Evolutionary conservation across 2,329 filamentous ascomycete species (phyloP).

Genomic region (Pseudogymnoascus sp.): DNA sequence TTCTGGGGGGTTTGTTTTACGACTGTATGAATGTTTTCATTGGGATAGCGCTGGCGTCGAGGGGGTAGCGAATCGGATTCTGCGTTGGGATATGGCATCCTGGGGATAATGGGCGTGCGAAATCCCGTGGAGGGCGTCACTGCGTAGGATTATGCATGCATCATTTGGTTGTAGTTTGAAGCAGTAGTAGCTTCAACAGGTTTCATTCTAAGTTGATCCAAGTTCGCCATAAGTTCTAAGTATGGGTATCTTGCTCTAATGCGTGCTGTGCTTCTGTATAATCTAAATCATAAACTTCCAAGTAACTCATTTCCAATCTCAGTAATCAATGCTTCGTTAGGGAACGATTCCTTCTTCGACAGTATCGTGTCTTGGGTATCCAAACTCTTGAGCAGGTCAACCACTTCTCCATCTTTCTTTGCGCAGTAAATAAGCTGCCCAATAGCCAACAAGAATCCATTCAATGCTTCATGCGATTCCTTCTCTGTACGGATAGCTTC

Average conservation of each 20-base stretch:
- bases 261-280: not conserved
- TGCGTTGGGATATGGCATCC: not conserved
- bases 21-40: slow-evolving; percentile 1
- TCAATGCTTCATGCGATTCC: slow-evolving; percentile 62
- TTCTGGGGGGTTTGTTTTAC: not conserved
- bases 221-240: not conserved
- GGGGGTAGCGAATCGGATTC: not conserved
- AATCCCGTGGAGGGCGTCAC: not conserved
- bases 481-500: slow-evolving; percentile 60
- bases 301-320: slow-evolving; percentile 40
- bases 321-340: slow-evolving; percentile 49
- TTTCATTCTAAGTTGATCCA: not conserved
- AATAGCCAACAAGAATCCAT: slow-evolving; percentile 67
- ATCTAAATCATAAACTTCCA: slow-evolving; percentile 19
- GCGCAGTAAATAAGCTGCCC: slow-evolving; percentile 69
- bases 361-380: slow-evolving; percentile 61
- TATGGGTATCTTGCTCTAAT: slow-evolving; percentile 2
- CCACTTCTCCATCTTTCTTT: slow-evolving; percentile 63
- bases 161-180: not conserved
- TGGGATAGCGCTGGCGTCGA: slow-evolving; percentile 6
- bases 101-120: not conserved
- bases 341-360: slow-evolving; percentile 49
- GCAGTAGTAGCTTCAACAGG: not conserved
- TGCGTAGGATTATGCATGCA: not conserved
- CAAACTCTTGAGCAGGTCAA: slow-evolving; percentile 70